These are phyloP conservation scores for Wolfiporia cocos DNA, from an alignment of 1,284 basidiomycete species.

Conservation along the genomic window DNA sequence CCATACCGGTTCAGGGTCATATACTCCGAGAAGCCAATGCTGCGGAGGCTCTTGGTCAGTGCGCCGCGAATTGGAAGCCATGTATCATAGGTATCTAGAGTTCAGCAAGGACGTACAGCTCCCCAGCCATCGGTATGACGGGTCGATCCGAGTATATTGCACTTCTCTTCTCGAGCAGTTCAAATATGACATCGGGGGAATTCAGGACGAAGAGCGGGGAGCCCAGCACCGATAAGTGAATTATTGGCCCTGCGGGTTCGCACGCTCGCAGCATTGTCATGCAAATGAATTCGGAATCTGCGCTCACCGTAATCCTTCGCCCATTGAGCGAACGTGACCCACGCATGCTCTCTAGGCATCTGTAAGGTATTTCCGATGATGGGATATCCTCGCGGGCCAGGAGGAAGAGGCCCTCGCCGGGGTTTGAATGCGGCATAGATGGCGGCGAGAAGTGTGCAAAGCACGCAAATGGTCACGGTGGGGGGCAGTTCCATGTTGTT, in stretches of 20 bases:
- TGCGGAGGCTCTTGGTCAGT: neutral
- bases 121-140: neutral
- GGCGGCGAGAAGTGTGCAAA: no score
- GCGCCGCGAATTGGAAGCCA: neutral
- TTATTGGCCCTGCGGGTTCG: neutral
- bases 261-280: neutral
- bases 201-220: slow-evolving; percentile 5
- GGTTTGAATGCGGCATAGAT: neutral
- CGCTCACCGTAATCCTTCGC: slow-evolving; percentile 3
- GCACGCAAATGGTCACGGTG: no score
- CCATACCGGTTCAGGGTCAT: neutral
- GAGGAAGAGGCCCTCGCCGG: neutral
- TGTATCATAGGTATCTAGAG: neutral
- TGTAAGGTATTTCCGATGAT: slow-evolving; percentile 2
- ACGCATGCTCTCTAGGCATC: neutral
- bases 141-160: slow-evolving; percentile 6
- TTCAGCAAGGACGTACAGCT: neutral
- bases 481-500: no score
- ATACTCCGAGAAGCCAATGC: neutral
- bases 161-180: slow-evolving; percentile 5
- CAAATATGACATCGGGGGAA: neutral
- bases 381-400: slow-evolving; percentile 1
- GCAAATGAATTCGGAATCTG: neutral
- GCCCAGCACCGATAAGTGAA: slow-evolving; percentile 1
- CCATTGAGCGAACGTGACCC: slow-evolving; percentile 3